Percentiles rank a stretch among this genome's conserved stretches.
Evolutionary conservation across 2,329 filamentous ascomycete genomes (phyloP).

Genomic region (Claviceps citrina): DNA sequence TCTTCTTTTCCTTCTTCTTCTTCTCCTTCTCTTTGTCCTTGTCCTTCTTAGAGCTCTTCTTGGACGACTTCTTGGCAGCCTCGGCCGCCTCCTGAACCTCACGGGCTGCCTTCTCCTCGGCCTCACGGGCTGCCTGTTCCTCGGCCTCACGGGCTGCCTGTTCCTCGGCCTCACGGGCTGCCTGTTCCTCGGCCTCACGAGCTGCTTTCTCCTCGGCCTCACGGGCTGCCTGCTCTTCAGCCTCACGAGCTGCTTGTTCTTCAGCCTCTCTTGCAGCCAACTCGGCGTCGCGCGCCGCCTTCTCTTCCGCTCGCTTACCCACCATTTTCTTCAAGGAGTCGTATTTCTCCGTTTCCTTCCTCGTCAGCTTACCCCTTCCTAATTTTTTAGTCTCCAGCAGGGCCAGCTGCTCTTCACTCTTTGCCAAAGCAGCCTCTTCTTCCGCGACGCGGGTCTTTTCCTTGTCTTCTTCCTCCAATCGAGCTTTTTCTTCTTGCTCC

Average conservation of each 20-base stretch:
- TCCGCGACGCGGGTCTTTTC: conserved; percentile 11
- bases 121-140: conserved; percentile 16
- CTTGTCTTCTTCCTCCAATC: conserved; percentile 16
- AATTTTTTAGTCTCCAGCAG: conserved; percentile 32
- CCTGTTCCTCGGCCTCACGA: conserved; percentile 19
- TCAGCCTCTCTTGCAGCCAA: conserved; percentile 15
- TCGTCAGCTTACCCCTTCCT: conserved; percentile 30
- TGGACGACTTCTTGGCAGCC: conserved; percentile 23
- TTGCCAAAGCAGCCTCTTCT: conserved; percentile 11
- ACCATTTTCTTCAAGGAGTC: conserved; percentile 21
- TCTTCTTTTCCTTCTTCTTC: conserved; percentile 11
- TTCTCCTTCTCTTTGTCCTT: conserved; percentile 12
- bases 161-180: conserved; percentile 9
- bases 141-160: conserved; percentile 15
- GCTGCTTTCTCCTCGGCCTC: conserved; percentile 27
- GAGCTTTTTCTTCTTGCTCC: conserved; percentile 19
- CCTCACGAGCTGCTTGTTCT: conserved; percentile 11
- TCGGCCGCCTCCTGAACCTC: conserved; percentile 21
- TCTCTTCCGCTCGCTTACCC: conserved; percentile 19
- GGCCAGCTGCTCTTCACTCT: conserved; percentile 24
- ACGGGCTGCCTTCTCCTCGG: conserved; percentile 6
- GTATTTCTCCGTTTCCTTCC: conserved; percentile 31
- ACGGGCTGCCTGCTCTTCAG: conserved; percentile 17
- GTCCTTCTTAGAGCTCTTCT: conserved; percentile 22
- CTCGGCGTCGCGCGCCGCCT: conserved; percentile 15